Evolutionary conservation across 306 rosid species (phyloP).

Genomic region (Malus sieversii): DNA sequence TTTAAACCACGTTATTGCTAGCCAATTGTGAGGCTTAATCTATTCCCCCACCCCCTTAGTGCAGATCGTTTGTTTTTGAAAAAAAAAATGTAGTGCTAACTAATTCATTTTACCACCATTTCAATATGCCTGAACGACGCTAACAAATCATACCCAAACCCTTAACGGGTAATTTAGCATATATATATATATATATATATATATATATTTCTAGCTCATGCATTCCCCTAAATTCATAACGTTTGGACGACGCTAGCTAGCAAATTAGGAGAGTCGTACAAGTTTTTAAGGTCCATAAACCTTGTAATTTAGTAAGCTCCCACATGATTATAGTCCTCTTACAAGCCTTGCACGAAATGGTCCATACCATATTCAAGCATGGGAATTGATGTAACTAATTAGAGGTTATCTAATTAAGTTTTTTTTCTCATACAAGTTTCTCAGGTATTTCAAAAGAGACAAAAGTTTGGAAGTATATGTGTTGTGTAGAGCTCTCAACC

Average conservation of each 20-base stretch:
- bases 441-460: neutral
- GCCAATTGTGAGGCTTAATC: too few relatives aligned
- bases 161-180: too few relatives aligned
- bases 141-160: too few relatives aligned
- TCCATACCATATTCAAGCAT: neutral
- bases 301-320: neutral
- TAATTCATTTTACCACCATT: too few relatives aligned
- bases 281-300: neutral
- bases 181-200: too few relatives aligned
- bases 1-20: too few relatives aligned
- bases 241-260: neutral
- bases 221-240: too few relatives aligned
- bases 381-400: neutral
- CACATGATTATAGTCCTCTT: neutral
- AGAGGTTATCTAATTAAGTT: neutral
- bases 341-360: slow-evolving; percentile 15
- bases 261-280: neutral
- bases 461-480: neutral
- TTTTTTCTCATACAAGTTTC: neutral
- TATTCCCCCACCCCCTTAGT: too few relatives aligned
- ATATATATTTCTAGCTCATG: too few relatives aligned
- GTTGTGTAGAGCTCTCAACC: neutral
- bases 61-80: too few relatives aligned
- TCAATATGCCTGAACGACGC: too few relatives aligned
- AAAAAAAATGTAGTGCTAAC: too few relatives aligned